Evolutionary conservation across 164 flowering plant genomes (phyloP).

Genomic region (Akebia trifoliata): DNA sequence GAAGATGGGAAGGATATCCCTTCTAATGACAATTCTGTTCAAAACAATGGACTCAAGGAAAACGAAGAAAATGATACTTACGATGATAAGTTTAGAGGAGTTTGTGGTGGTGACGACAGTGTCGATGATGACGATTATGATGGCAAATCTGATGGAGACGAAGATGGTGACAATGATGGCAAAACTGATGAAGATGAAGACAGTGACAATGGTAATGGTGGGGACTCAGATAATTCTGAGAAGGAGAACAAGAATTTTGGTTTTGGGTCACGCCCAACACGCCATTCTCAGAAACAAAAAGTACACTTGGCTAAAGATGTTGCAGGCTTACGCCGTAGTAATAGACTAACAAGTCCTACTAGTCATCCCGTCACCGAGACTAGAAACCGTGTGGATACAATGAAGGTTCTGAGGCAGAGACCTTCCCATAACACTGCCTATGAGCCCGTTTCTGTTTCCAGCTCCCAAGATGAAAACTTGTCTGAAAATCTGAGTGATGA

Average conservation of each 20-base stretch:
- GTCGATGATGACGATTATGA: constrained; percentile 22
- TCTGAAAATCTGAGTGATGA: not conserved
- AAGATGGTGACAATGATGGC: constrained; percentile 11
- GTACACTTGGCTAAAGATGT: constrained; percentile 9
- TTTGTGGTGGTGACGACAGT: constrained; percentile 15
- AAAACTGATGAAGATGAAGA: constrained; percentile 10
- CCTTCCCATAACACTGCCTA: constrained; percentile 24
- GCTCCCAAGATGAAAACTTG: constrained; percentile 33
- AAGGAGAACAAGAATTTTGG: constrained; percentile 15
- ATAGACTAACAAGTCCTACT: constrained; percentile 21
- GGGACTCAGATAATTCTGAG: constrained; percentile 9
- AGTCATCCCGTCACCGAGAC: constrained; percentile 8
- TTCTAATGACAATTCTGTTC: constrained; percentile 9
- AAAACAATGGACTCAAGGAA: not conserved
- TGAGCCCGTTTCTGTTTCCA: constrained; percentile 19
- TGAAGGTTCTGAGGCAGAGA: constrained; percentile 33
- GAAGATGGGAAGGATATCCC: not conserved
- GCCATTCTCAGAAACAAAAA: constrained; percentile 7
- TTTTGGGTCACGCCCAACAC: not conserved
- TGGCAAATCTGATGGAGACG: constrained; percentile 8
- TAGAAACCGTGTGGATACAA: constrained; percentile 17
- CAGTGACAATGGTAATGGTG: constrained; percentile 3
- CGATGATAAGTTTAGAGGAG: constrained; percentile 5
- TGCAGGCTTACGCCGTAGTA: constrained; percentile 31
- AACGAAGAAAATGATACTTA: constrained; percentile 7